Base-by-base conservation (phyloP, 1,139 yeast species). In the Yamadazyma siamensis region DNA sequence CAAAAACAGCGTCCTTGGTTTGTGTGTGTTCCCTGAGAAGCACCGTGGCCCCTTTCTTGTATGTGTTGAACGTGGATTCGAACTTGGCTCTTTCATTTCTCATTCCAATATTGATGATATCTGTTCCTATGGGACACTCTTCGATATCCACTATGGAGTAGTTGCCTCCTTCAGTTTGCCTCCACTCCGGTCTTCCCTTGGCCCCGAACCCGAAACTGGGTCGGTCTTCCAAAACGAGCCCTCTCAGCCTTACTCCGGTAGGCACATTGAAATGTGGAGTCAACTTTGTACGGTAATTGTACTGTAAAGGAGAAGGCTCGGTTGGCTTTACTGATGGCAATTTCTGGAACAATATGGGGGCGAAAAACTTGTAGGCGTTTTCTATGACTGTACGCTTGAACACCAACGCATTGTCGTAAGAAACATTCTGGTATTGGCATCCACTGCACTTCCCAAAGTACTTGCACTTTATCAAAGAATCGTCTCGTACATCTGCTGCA, bases 211-310 rank as follows among this genome's bases (percentile, higher is more conserved):
- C 98, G 34, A 91, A 66, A 13, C 84, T 76, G 13, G 96, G 95
- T 27, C 75, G 60, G 22, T 55, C 54, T 21, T 65, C 56, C 26
- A 57, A 52, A 15, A 5, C 17, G n/a, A 52, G 56, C 2, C 65
- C 59, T 31, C 63, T 65, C 6, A 31, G 26, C 15, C 27, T 23
- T 4, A 37, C 29, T 21, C 42, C 38, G 41, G 74, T 66, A n/a
- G 95, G 94, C 25, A 87, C 64, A 50, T 87, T 91, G 59, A 89
- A 91, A 62, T 91, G 98, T 4, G 98, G 98, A 1, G 98, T 91
- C 31, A 91, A 70, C 51, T 91, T 91, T 1, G 98, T 91, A 52
- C 98, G 68, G 59, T 91, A 91, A 26, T 70, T 68, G 52, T 73
- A 85, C 44, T 80, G 71, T 38, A 77, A 60, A 4, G 98, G 98